Evolutionary conservation across 441 rosid species (phyloP), one percentile per base, ranked within the genome.

Genomic region (Croton laevigatus): DNA sequence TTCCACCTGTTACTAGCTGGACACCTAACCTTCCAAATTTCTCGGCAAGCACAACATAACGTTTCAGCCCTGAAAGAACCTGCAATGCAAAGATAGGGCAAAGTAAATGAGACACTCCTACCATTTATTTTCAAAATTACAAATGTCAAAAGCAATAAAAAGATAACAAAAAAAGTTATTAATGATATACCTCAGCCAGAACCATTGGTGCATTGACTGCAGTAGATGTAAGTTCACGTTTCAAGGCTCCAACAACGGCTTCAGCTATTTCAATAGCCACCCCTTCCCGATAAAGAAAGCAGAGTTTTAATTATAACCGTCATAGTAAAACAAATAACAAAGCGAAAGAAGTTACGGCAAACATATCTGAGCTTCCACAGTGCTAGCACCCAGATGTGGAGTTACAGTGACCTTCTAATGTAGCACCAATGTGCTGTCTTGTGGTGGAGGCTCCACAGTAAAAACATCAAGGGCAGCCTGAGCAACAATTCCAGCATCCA

Each of bases 131-230:
- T 40, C 44, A 40, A 40, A 40, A 40, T 40, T 40, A 6, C 11
- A 36, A 22, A 19, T 22, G 57, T 4, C 1, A 8, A 55, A 66
- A 10, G 32, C 5, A 32, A 42, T 58, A 37, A 51, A 19, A 32
- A 49, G 19, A 71, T 44, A 20, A 61, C 34, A 44, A 17, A 8
- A 36, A 59, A 32, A 22, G n/a, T 17, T 34, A n/a, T 3, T 8
- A n/a, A 16, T 62, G 49, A 74, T 83, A 74, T 83, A 81, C 88
- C 88, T 86, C 91, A 57, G 98, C 95, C 73, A 97, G 92, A 70
- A 95, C 97, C 98, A 93, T 93, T 6, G 98, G 97, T 64, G 99
- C 98, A 86, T 95, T 93, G 80, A 95, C 98, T 6, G 98, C 97
- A 71, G 98, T 93, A 19, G 98, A 84, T 68, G 99, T 94, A 73